These are phyloP conservation scores for Candida loeiensis DNA, from an alignment of 805 yeast species.

Conservation along the genomic window DNA sequence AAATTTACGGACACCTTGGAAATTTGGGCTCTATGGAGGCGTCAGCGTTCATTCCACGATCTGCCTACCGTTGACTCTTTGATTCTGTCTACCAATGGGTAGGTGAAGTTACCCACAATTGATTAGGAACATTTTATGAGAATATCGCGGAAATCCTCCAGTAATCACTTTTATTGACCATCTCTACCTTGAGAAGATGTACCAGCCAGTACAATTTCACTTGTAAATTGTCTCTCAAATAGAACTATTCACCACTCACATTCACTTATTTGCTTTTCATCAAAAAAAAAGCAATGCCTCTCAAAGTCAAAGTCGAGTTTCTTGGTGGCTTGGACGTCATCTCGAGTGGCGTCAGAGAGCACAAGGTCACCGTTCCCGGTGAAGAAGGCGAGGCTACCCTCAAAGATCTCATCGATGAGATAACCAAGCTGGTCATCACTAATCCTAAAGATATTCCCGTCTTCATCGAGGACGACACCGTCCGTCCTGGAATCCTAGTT, in stretches of 20 bases:
- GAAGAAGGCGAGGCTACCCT: conserved; percentile 40
- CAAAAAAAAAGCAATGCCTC: conserved; percentile 18
- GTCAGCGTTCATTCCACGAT: no score
- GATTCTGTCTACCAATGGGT: no score
- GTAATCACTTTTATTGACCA: no score
- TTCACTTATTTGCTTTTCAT: no score
- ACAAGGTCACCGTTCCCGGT: conserved; percentile 44
- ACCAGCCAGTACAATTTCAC: no score
- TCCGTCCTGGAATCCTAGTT: conserved; percentile 90
- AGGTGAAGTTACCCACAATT: no score
- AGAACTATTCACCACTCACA: no score
- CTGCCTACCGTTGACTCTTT: no score
- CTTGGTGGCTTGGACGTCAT: conserved; percentile 83
- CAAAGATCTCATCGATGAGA: conserved; percentile 54
- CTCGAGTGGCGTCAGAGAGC: conserved; percentile 56
- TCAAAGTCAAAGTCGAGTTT: conserved; percentile 42
- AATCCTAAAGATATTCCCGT: conserved; percentile 65
- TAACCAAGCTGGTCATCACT: conserved; percentile 52
- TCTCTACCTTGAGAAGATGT: no score
- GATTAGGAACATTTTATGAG: no score
- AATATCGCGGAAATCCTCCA: no score
- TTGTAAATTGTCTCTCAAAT: no score
- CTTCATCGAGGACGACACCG: conserved; percentile 75
- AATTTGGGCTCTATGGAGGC: not conserved
- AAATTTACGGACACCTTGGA: not conserved